A percentile compares a stretch with the other conserved stretches of the same genome.
These are phyloP conservation scores for Perkinsus olseni DNA, from an alignment of 169 alveolate species.

Conservation along the genomic window DNA sequence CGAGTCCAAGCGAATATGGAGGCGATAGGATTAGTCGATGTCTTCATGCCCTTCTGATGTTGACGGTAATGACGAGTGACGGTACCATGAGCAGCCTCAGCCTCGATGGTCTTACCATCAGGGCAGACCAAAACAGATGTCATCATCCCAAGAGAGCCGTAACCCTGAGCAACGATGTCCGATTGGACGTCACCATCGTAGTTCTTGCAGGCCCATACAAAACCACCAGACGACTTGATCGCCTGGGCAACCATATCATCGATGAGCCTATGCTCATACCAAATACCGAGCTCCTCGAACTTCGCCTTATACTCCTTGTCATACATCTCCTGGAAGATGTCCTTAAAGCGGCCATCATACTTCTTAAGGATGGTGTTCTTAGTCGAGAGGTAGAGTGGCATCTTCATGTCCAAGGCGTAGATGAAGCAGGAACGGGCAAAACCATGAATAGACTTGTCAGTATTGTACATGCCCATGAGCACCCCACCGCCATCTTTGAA, in stretches of 20 bases:
- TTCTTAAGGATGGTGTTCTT: slow-evolving; percentile 82
- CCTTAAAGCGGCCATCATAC: slow-evolving; percentile 90
- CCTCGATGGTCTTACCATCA: slow-evolving; percentile 75
- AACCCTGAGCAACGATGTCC: slow-evolving; percentile 88
- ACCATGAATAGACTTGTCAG: slow-evolving; percentile 73
- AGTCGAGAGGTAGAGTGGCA: slow-evolving; percentile 83
- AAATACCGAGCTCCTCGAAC: slow-evolving; percentile 69
- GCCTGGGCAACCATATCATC: slow-evolving; percentile 95
- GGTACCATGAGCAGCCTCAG: slow-evolving; percentile 96
- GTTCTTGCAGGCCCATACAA: slow-evolving; percentile 96
- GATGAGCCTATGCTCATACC: slow-evolving; percentile 85
- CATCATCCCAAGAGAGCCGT: slow-evolving; percentile 90
- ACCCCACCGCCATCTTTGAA: slow-evolving; percentile 70
- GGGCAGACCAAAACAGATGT: slow-evolving; percentile 85
- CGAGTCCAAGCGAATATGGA: slow-evolving; percentile 91
- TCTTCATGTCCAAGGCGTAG: slow-evolving; percentile 67
- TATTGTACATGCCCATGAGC: slow-evolving; percentile 85
- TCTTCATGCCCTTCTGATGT: slow-evolving; percentile 64
- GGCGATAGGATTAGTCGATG: slow-evolving; percentile 91
- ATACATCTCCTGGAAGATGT: slow-evolving; percentile 76
- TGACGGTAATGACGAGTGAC: slow-evolving; percentile 87
- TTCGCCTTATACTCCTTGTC: slow-evolving; percentile 61
- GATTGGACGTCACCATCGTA: slow-evolving; percentile 94
- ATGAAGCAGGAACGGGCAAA: slow-evolving; percentile 84
- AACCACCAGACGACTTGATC: slow-evolving; percentile 86